Evolutionary conservation across 345 rosid genomes (phyloP).

Genomic region (Carallia brachiata): DNA sequence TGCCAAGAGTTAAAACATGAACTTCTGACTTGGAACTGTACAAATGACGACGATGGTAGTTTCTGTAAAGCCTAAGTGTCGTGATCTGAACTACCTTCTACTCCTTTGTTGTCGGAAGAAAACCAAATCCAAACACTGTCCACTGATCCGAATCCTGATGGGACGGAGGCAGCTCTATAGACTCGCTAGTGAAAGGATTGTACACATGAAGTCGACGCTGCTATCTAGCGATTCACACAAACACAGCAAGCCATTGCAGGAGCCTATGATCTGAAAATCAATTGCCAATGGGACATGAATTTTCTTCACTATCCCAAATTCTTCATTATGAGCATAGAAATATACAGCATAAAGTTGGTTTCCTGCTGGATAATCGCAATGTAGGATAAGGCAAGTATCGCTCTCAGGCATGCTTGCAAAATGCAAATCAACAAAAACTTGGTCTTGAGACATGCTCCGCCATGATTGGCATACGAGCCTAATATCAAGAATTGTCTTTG

Average conservation of each 20-base stretch:
- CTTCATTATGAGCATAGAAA: conserved; percentile 28
- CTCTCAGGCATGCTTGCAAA: conserved; percentile 14
- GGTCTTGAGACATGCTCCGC: conserved; percentile 45
- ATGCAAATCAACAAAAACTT: conserved; percentile 29
- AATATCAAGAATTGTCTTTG: neutral
- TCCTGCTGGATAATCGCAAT: conserved; percentile 51
- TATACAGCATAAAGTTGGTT: conserved; percentile 53
- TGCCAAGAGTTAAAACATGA: conserved; percentile 49
- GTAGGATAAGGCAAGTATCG: conserved; percentile 57
- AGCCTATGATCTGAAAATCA: conserved; percentile 52
- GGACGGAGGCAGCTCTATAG: conserved; percentile 41
- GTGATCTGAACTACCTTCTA: conserved; percentile 50
- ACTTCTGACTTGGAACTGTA: conserved; percentile 38
- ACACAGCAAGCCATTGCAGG: conserved; percentile 64
- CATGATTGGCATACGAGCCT: conserved; percentile 56
- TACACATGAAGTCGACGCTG: conserved; percentile 41
- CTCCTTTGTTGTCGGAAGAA: conserved; percentile 39
- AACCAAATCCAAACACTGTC: conserved; percentile 64
- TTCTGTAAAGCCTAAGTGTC: neutral
- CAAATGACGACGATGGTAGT: conserved; percentile 8
- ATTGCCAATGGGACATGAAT: conserved; percentile 39
- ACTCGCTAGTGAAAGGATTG: conserved; percentile 57
- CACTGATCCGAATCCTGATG: conserved; percentile 31
- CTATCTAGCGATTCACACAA: conserved; percentile 44
- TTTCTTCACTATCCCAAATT: conserved; percentile 36